These are phyloP conservation scores for Aegle marmelos DNA, from an alignment of 345 rosid genomes.

Conservation along the genomic window DNA sequence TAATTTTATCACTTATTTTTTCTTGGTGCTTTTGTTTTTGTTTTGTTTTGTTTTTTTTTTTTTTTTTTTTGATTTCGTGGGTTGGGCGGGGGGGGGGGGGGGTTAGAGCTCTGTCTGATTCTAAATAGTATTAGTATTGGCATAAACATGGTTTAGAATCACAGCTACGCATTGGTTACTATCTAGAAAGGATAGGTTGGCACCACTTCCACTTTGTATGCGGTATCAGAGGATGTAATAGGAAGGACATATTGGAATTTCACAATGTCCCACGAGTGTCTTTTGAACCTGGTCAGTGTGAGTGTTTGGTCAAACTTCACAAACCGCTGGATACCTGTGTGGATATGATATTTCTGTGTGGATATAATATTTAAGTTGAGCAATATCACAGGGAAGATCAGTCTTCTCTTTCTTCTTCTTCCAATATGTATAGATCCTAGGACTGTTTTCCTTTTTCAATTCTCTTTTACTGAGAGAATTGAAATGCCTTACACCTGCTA, in stretches of 20 bases:
- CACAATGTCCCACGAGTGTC: neutral
- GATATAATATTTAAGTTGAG: neutral
- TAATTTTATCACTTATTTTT: neutral
- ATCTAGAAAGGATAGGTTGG: neutral
- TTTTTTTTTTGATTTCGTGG: too few species aligned
- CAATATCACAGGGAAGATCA: neutral
- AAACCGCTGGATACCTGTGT: neutral
- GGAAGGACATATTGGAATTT: neutral
- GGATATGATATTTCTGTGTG: neutral
- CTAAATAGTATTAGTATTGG: neutral
- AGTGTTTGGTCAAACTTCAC: neutral
- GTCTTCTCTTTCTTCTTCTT: neutral
- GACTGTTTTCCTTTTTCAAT: neutral
- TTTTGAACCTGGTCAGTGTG: neutral
- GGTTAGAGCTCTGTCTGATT: neutral
- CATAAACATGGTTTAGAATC: neutral
- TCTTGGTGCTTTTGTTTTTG: neutral
- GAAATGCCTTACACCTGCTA: neutral
- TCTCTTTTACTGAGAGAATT: neutral
- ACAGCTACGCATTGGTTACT: neutral
- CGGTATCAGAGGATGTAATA: neutral
- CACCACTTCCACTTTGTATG: neutral
- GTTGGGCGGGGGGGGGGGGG: too few species aligned
- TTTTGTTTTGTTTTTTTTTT: neutral
- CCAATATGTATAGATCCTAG: neutral